These are phyloP conservation scores for Fusarium foetens DNA, from an alignment of 2,329 filamentous ascomycete species.

Conservation along the genomic window DNA sequence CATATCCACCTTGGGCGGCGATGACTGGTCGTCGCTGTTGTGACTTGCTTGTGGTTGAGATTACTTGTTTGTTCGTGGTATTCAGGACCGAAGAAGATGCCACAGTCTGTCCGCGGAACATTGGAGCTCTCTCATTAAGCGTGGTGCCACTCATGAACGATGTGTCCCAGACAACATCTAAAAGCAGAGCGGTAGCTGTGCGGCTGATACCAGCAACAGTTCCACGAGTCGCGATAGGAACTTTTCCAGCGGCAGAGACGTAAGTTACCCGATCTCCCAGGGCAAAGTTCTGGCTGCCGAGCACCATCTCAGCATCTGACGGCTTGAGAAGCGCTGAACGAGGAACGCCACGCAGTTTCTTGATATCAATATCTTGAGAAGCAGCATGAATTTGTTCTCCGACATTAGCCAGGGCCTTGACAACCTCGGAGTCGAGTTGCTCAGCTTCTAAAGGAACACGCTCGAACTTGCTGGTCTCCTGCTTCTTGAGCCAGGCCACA, in stretches of 20 bases:
- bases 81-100: slow-evolving; percentile 90
- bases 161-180: slow-evolving; percentile 93
- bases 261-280: slow-evolving; percentile 95
- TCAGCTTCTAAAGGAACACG: slow-evolving; percentile 96
- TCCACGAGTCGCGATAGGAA: slow-evolving; percentile 89
- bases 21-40: slow-evolving; percentile 62
- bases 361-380: slow-evolving; percentile 65
- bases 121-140: slow-evolving; percentile 86
- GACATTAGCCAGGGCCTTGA: slow-evolving; percentile 80
- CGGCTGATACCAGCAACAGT: slow-evolving; percentile 96
- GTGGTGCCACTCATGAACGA: slow-evolving; percentile 98
- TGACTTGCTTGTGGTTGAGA: slow-evolving; percentile 68
- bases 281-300: slow-evolving; percentile 83
- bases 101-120: slow-evolving; percentile 94
- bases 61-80: slow-evolving; percentile 81
- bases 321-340: slow-evolving; percentile 90
- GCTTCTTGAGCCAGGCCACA: slow-evolving; percentile 88
- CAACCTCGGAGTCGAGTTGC: slow-evolving; percentile 91
- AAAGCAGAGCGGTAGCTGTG: slow-evolving; percentile 80
- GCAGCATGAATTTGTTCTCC: slow-evolving; percentile 71
- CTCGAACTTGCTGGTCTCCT: slow-evolving; percentile 92
- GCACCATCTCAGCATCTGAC: slow-evolving; percentile 92
- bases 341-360: slow-evolving; percentile 82
- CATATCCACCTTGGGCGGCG: slow-evolving; percentile 61
- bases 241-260: slow-evolving; percentile 90